Conservation (phyloP, 768 basidiomycete genomes). For the Boletus subcaerulescens region DNA sequence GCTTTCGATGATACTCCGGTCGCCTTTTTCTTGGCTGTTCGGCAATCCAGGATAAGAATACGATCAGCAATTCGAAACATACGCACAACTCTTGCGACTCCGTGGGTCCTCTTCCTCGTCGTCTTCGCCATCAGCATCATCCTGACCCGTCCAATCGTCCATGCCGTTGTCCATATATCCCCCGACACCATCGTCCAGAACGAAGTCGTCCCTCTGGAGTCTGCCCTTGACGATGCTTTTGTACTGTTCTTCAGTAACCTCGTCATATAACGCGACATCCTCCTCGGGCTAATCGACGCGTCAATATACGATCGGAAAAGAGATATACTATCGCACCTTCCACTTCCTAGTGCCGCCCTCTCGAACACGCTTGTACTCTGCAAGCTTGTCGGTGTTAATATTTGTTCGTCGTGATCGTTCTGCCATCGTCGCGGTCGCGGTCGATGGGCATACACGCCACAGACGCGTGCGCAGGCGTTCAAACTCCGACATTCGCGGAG, state of each 20-base stretch:
- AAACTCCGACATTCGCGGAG: slow-evolving; percentile 25
- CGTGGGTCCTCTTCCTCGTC: slow-evolving; percentile 37
- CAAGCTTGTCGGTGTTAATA: slow-evolving; percentile 42
- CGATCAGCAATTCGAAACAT: not conserved
- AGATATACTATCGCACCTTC: slow-evolving; percentile 43
- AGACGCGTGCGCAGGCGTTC: slow-evolving; percentile 24
- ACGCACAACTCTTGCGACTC: slow-evolving; percentile 43
- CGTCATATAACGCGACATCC: slow-evolving; percentile 78
- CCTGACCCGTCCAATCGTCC: slow-evolving; percentile 82
- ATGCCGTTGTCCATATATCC: slow-evolving; percentile 97
- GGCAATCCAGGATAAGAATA: slow-evolving; percentile 6
- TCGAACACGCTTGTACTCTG: slow-evolving; percentile 57
- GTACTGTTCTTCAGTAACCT: slow-evolving; percentile 89
- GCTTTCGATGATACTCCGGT: slow-evolving; percentile 26
- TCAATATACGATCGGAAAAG: slow-evolving; percentile 12
- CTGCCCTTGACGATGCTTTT: slow-evolving; percentile 78
- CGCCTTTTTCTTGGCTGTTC: slow-evolving; percentile 29
- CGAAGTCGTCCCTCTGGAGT: slow-evolving; percentile 87
- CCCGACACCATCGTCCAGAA: slow-evolving; percentile 86
- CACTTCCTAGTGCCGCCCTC: slow-evolving; percentile 56
- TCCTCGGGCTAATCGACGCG: slow-evolving; percentile 42
- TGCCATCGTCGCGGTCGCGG: slow-evolving; percentile 16
- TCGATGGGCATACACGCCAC: slow-evolving; percentile 19
- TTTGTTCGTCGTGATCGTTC: slow-evolving; percentile 30
- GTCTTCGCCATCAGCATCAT: slow-evolving; percentile 54